Evolutionary conservation across 2,329 filamentous ascomycete species (phyloP).

Genomic region (Fusarium newnesense): DNA sequence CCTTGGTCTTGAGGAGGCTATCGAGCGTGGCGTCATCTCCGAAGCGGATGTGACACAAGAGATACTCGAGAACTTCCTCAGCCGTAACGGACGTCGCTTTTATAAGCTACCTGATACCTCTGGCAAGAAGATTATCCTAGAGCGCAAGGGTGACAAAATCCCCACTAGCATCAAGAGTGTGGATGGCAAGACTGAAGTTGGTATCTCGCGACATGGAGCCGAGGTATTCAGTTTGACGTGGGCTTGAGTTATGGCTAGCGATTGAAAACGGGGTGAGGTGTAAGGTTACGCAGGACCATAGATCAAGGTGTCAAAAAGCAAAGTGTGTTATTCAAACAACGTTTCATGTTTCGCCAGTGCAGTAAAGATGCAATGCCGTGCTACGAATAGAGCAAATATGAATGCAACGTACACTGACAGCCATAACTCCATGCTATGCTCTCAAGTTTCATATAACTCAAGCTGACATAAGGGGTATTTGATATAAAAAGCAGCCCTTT

Average conservation of each 20-base stretch:
- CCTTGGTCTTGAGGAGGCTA: slow-evolving; percentile 68
- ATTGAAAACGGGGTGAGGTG: neutral
- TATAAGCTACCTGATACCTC: slow-evolving; percentile 55
- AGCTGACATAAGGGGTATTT: slow-evolving; percentile 32
- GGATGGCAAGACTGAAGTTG: slow-evolving; percentile 55
- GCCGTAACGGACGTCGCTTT: slow-evolving; percentile 63
- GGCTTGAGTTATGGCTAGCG: slow-evolving; percentile 30
- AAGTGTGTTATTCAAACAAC: neutral
- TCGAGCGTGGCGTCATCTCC: slow-evolving; percentile 62
- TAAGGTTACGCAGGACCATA: neutral
- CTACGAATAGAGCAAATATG: slow-evolving; percentile 35
- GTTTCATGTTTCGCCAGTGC: neutral
- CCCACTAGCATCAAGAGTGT: slow-evolving; percentile 51
- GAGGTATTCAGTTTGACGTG: slow-evolving; percentile 56
- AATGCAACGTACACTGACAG: slow-evolving; percentile 30
- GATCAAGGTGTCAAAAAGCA: neutral
- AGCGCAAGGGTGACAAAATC: slow-evolving; percentile 56
- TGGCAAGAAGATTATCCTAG: slow-evolving; percentile 49
- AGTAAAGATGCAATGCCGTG: neutral
- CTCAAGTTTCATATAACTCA: slow-evolving; percentile 7
- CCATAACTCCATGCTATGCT: slow-evolving; percentile 45
- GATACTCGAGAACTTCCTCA: slow-evolving; percentile 64
- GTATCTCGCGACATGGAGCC: slow-evolving; percentile 54
- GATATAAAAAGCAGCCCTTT: slow-evolving; percentile 23
- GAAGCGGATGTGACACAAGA: slow-evolving; percentile 65